A percentile compares a stretch with the other conserved stretches of the same genome.
These are phyloP conservation scores for Aspergillus texensis DNA, from an alignment of 2,329 filamentous ascomycete species.

Conservation along the genomic window DNA sequence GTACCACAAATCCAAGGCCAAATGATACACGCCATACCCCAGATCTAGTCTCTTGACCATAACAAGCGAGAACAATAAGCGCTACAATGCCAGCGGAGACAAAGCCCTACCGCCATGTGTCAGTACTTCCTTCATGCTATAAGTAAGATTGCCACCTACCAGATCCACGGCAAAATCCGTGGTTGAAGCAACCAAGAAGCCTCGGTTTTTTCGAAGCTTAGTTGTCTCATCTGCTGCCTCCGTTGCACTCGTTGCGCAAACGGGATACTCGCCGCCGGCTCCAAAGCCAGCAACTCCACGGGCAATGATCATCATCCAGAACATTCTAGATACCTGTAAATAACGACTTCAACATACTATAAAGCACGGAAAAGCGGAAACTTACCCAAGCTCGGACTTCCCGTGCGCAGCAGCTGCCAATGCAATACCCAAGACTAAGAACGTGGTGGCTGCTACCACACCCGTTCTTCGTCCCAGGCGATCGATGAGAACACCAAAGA, in stretches of 20 bases:
- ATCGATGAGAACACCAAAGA: constrained; percentile 56
- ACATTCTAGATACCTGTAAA: constrained; percentile 32
- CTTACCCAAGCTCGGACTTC: constrained; percentile 34
- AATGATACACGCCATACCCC: constrained; percentile 55
- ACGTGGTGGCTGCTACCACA: constrained; percentile 50
- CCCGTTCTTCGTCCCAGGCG: constrained; percentile 55
- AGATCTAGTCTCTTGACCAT: constrained; percentile 20
- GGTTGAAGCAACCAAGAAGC: constrained; percentile 29
- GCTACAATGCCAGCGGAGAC: constrained; percentile 27
- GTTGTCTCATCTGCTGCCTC: constrained; percentile 30
- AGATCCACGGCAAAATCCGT: constrained; percentile 31
- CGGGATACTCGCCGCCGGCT: constrained; percentile 45
- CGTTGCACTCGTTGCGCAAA: constrained; percentile 28
- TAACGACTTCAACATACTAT: too few relatives aligned
- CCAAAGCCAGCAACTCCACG: constrained; percentile 37
- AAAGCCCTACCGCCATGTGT: constrained; percentile 22
- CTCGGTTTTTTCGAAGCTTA: constrained; percentile 24
- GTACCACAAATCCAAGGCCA: constrained; percentile 50
- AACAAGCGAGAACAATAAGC: constrained; percentile 30
- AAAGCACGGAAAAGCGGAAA: not conserved
- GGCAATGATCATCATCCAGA: constrained; percentile 54
- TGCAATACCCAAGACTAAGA: constrained; percentile 52
- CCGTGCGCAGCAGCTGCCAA: constrained; percentile 52
- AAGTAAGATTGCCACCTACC: constrained; percentile 7
- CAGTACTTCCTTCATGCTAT: not conserved